phyloP scores from a whole-genome alignment of 2,329 filamentous ascomycete species.

The Ascochyta viciae-villosae region DNA sequence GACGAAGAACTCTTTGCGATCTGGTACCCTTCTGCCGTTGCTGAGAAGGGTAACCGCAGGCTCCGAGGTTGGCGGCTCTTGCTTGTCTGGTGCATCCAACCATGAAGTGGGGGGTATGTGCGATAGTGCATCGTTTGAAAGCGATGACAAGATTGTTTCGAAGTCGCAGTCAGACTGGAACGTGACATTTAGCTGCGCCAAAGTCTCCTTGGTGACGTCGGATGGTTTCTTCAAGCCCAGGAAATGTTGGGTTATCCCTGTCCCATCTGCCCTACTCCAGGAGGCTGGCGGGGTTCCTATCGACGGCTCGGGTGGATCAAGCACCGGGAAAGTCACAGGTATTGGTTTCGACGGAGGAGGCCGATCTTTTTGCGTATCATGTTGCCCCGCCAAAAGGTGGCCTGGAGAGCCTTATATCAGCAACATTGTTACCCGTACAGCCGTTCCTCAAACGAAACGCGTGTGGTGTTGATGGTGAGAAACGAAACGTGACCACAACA shows the following conservation, averaged over 20 bases:
- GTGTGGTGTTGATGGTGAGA: conserved; percentile 30
- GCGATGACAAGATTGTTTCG: conserved; percentile 48
- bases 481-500: conserved; percentile 15
- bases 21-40: conserved; percentile 58
- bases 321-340: conserved; percentile 60
- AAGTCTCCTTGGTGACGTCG: conserved; percentile 50
- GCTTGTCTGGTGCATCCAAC: conserved; percentile 38
- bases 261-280: conserved; percentile 47
- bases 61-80: conserved; percentile 35
- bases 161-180: conserved; percentile 47
- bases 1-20: conserved; percentile 57
- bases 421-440: conserved; percentile 36
- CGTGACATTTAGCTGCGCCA: conserved; percentile 53
- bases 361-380: conserved; percentile 51
- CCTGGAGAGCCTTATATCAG: conserved; percentile 43
- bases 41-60: conserved; percentile 47
- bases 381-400: conserved; percentile 48
- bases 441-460: conserved; percentile 36
- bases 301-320: conserved; percentile 48
- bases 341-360: conserved; percentile 58
- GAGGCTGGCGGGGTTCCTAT: conserved; percentile 31
- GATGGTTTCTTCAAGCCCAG: conserved; percentile 50
- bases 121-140: conserved; percentile 42
- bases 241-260: conserved; percentile 55
- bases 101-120: conserved; percentile 51